phyloP scores from a whole-genome alignment of 306 rosid species.

The Comarum palustre region DNA sequence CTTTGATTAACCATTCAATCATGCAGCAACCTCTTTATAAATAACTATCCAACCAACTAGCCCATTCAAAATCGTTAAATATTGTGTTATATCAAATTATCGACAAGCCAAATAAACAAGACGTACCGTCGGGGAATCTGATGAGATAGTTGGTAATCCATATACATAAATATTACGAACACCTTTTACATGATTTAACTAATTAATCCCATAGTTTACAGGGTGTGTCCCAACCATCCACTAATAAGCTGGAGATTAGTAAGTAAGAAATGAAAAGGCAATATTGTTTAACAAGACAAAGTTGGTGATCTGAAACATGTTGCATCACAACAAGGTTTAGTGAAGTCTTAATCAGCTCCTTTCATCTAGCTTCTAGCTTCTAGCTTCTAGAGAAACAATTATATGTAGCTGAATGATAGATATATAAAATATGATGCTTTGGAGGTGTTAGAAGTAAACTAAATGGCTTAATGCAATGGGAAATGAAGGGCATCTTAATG shows the following conservation, averaged over 20 bases:
- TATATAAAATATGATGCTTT: background rate
- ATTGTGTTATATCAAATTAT: slow-evolving; percentile 5
- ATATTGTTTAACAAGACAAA: slow-evolving; percentile 12
- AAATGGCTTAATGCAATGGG: background rate
- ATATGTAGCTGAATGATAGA: background rate
- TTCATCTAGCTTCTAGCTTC: background rate
- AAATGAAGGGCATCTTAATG: background rate
- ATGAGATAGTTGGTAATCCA: slow-evolving; percentile 32
- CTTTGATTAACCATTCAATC: slow-evolving; percentile 37
- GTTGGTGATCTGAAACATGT: slow-evolving; percentile 32
- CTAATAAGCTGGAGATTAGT: slow-evolving; percentile 17
- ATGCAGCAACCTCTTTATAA: slow-evolving; percentile 12
- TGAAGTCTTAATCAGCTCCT: slow-evolving; percentile 38
- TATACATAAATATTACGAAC: background rate
- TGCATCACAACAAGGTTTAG: slow-evolving; percentile 26
- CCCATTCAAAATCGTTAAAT: background rate
- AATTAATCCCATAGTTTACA: background rate
- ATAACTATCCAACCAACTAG: slow-evolving; percentile 21
- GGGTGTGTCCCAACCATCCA: slow-evolving; percentile 25
- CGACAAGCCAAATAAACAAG: slow-evolving; percentile 24
- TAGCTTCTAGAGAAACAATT: background rate
- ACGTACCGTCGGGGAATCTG: slow-evolving; percentile 29
- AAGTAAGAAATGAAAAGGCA: slow-evolving; percentile 6
- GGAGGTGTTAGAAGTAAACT: background rate
- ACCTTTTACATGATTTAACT: slow-evolving; percentile 22